phyloP scores from a whole-genome alignment of 331 rosid species.

The Ulmus americana region DNA sequence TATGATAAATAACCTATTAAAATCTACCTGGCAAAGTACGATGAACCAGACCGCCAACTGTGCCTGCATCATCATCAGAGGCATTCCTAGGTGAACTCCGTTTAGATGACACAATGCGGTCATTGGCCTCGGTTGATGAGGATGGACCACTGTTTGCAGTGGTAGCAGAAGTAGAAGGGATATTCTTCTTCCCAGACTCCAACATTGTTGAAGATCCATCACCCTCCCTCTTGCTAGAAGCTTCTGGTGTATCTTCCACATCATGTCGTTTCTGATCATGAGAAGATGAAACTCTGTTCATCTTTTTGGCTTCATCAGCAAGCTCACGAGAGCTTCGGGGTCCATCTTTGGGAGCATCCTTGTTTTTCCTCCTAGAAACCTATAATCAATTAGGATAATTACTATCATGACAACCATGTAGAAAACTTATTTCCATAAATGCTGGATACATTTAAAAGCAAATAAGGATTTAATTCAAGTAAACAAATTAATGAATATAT shows the following conservation, averaged over 20 bases:
- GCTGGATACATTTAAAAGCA: slow-evolving; percentile 3
- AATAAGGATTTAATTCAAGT: background rate
- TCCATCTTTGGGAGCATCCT: slow-evolving; percentile 70
- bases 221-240: slow-evolving; percentile 56
- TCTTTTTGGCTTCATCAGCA: slow-evolving; percentile 69
- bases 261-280: slow-evolving; percentile 70
- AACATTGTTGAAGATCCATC: slow-evolving; percentile 41
- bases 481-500: background rate
- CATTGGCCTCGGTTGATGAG: slow-evolving; percentile 63
- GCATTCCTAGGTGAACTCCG: slow-evolving; percentile 62
- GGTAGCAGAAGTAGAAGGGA: slow-evolving; percentile 44
- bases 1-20: background rate
- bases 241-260: slow-evolving; percentile 34
- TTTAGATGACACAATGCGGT: slow-evolving; percentile 50
- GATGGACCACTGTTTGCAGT: slow-evolving; percentile 57
- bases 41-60: slow-evolving; percentile 71
- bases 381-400: slow-evolving; percentile 21
- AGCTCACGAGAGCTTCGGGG: slow-evolving; percentile 51
- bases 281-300: slow-evolving; percentile 47
- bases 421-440: slow-evolving; percentile 7
- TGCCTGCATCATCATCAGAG: slow-evolving; percentile 79
- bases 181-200: slow-evolving; percentile 46
- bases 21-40: slow-evolving; percentile 89
- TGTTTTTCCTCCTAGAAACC: slow-evolving; percentile 73
- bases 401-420: background rate